Evolutionary conservation across 2,329 filamentous ascomycete genomes (phyloP).

Genomic region (Verticillium nonalfalfae): DNA sequence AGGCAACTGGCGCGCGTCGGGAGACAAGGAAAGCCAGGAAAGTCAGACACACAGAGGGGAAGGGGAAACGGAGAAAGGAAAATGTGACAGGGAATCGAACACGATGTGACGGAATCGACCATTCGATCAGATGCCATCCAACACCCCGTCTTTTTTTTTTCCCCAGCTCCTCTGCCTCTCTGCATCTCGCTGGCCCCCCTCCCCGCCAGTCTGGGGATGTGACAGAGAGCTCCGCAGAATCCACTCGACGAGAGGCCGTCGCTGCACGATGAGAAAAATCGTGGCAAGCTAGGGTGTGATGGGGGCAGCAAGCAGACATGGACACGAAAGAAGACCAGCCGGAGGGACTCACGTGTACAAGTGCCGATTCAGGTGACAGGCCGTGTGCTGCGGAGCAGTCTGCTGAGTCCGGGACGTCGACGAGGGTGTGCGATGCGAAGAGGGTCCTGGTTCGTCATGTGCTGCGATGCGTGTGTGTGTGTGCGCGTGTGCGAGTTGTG

Average conservation of each 20-base stretch:
- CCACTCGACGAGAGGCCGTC: constrained; percentile 1
- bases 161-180: too few relatives aligned
- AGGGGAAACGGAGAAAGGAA: not conserved
- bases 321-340: not conserved
- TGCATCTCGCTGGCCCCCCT: too few relatives aligned
- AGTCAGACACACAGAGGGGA: too few relatives aligned
- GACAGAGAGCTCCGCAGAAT: not conserved
- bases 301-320: not conserved
- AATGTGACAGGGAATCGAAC: not conserved
- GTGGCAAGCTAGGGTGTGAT: not conserved
- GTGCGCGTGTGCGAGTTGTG: not conserved
- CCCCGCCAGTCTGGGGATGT: not conserved
- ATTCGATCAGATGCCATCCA: not conserved
- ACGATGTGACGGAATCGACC: not conserved
- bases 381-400: not conserved
- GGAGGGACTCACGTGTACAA: not conserved
- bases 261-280: not conserved
- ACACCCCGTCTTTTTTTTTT: not conserved
- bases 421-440: not conserved
- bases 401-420: not conserved
- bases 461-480: not conserved
- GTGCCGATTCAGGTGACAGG: not conserved
- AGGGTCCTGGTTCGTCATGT: not conserved
- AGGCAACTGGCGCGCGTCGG: not conserved
- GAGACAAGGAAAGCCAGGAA: not conserved